A percentile compares a stretch with the other conserved stretches of the same genome.
phyloP scores from a whole-genome alignment of 352 stramenopile species.

The Poterioochromonas sp. region DNA sequence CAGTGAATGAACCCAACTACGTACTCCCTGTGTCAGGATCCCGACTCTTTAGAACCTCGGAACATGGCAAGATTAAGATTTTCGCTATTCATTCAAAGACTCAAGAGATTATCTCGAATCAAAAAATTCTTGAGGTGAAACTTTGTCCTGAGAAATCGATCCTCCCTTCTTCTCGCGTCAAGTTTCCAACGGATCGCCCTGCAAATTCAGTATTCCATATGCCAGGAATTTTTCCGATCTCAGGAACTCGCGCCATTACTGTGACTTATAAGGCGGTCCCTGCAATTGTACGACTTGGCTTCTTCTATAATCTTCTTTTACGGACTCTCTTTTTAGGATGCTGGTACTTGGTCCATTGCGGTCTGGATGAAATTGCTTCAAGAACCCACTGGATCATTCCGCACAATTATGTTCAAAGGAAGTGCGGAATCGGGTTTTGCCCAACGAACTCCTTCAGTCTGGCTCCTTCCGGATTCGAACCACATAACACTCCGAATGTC shows the following conservation, averaged over 20 bases:
- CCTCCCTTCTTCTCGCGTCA: too few relatives aligned
- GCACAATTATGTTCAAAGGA: conserved; percentile 69
- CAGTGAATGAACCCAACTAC: neutral
- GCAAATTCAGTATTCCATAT: neutral
- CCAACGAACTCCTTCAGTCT: conserved; percentile 64
- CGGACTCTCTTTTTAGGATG: neutral
- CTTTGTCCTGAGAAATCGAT: too few relatives aligned
- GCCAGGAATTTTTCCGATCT: neutral
- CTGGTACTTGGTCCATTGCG: conserved; percentile 34
- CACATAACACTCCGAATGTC: conserved; percentile 60
- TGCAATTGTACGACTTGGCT: too few relatives aligned
- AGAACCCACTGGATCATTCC: conserved; percentile 52
- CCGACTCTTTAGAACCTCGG: neutral
- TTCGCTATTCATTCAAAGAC: neutral
- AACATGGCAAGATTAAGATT: neutral
- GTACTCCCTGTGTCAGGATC: neutral
- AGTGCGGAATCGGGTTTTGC: conserved; percentile 42
- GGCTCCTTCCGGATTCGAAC: conserved; percentile 60
- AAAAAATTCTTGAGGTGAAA: neutral
- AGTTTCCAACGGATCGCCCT: too few relatives aligned
- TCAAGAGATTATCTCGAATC: neutral
- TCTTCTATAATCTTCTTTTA: too few relatives aligned
- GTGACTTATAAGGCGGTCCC: neutral
- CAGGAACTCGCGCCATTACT: neutral
- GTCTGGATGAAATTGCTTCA: conserved; percentile 40